phyloP scores from a whole-genome alignment of 2,329 filamentous ascomycete species.

The Cytospora piceicola region DNA sequence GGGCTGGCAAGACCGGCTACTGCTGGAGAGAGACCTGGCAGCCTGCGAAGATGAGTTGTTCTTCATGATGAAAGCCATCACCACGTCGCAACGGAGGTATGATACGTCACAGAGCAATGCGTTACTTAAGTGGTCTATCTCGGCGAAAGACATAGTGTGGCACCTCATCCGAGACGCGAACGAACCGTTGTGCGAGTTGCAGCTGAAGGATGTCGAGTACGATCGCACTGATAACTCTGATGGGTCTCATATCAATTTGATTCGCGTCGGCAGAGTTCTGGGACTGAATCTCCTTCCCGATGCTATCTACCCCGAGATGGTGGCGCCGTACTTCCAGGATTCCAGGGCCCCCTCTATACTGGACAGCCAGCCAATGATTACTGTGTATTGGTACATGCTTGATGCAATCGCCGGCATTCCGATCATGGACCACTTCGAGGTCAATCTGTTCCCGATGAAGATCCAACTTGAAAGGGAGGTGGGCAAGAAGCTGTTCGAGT shows the following conservation, averaged over 20 bases:
- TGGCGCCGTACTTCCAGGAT: slow-evolving; percentile 82
- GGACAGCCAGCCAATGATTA: slow-evolving; percentile 80
- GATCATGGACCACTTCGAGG: slow-evolving; percentile 95
- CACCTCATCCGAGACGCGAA: slow-evolving; percentile 87
- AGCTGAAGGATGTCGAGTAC: slow-evolving; percentile 88
- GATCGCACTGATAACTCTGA: slow-evolving; percentile 96
- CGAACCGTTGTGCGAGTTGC: slow-evolving; percentile 88
- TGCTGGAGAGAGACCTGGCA: slow-evolving; percentile 87
- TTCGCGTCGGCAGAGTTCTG: slow-evolving; percentile 85
- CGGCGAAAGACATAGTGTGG: slow-evolving; percentile 96
- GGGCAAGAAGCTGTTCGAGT: slow-evolving; percentile 92
- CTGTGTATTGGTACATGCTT: slow-evolving; percentile 96
- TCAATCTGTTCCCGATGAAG: slow-evolving; percentile 89
- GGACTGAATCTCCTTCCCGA: slow-evolving; percentile 89
- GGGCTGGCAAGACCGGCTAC: slow-evolving; percentile 87
- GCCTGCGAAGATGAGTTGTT: slow-evolving; percentile 96
- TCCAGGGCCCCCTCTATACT: slow-evolving; percentile 53
- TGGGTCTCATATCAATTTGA: slow-evolving; percentile 90
- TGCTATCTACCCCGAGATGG: slow-evolving; percentile 94
- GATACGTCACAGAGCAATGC: slow-evolving; percentile 78
- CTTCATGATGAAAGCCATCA: slow-evolving; percentile 99
- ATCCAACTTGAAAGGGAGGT: slow-evolving; percentile 92
- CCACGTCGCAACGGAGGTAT: slow-evolving; percentile 86
- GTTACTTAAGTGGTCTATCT: slow-evolving; percentile 87
- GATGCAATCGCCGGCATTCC: slow-evolving; percentile 97